Evolutionary conservation across 371 early-diverging fungal genomes (phyloP), one percentile per base, ranked within the genome.

Genomic region (Zancudomyces culisetae): DNA sequence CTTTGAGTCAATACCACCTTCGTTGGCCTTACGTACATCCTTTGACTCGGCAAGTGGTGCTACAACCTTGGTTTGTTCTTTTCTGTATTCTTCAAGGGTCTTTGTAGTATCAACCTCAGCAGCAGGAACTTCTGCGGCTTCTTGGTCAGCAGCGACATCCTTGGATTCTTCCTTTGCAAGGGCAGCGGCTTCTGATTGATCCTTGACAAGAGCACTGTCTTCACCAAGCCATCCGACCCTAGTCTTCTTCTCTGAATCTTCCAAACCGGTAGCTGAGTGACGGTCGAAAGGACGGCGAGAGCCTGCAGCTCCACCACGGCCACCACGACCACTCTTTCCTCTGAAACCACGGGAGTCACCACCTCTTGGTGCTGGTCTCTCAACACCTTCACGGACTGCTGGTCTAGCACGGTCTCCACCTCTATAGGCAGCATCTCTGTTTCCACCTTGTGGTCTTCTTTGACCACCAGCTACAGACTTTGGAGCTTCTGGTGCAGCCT

Each of bases 161-260:
- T 35, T 53, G 46, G 46, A 41, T 42, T 64, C 64, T 53, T 58
- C 52, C 53, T 52, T 41, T 35, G 60, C 65, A 51, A 53, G 53
- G 24, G 39, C 53, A 18, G 63, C 57, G 2, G 65, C 65, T 57
- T 56, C 51, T 28, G 43, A 63, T 0, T 52, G 56, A 45, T 64
- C 65, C 27, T 52, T 42, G 20, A 63, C 55, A n/a, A 61, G 42
- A n/a, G 48, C 58, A 53, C 55, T 51, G 55, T 60, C 60, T 27
- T 57, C 53, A 12, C 65, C 65, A 22, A 63, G 52, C 65, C 64
- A 63, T 28, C 64, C 63, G 53, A 57, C 56, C 59, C 56, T 64
- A 57, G 56, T 52, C 53, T 64, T 64, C 64, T 64, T 64, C 43
- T 56, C 65, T 10, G 65, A 64, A 60, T 64, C 65, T 13, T 51